Conservation (phyloP, 805 yeast genomes). For the Debaryomyces castellii region DNA sequence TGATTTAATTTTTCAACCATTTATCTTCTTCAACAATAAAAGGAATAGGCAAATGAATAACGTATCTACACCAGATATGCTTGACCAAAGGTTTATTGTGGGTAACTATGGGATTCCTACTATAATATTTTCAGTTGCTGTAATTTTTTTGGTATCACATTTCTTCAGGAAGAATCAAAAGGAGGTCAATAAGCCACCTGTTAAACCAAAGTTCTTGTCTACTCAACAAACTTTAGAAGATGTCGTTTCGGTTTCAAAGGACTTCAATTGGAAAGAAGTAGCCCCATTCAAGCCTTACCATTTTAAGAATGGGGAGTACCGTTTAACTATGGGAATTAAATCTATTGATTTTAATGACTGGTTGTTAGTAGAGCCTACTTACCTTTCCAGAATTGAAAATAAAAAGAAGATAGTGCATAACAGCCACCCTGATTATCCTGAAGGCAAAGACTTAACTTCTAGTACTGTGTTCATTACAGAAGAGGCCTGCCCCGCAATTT, state of each 20-base stretch:
- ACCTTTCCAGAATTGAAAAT: constrained; percentile 22
- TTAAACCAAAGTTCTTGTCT: not conserved
- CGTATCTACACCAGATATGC: not conserved
- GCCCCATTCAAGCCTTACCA: constrained; percentile 40
- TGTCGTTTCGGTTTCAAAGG: constrained; percentile 16
- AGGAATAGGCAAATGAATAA: no score
- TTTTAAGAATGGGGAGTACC: constrained; percentile 59
- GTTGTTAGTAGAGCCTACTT: constrained; percentile 39
- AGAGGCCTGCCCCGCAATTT: constrained; percentile 33
- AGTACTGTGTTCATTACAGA: constrained; percentile 33
- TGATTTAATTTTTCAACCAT: no score
- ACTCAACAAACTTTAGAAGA: constrained; percentile 5
- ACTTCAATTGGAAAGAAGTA: constrained; percentile 26
- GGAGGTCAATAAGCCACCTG: not conserved
- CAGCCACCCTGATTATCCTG: constrained; percentile 31
- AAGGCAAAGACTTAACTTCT: constrained; percentile 21
- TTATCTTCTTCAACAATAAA: no score
- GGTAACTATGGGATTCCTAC: not conserved
- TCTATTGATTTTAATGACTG: constrained; percentile 38
- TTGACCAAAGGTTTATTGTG: not conserved
- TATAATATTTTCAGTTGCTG: not conserved
- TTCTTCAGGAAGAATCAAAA: not conserved
- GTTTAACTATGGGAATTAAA: constrained; percentile 62
- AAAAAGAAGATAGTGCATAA: constrained; percentile 30
- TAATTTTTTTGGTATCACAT: not conserved